Evolutionary conservation across 2,329 filamentous ascomycete species (phyloP).

Genomic region (Pseudocercospora macadamiae): DNA sequence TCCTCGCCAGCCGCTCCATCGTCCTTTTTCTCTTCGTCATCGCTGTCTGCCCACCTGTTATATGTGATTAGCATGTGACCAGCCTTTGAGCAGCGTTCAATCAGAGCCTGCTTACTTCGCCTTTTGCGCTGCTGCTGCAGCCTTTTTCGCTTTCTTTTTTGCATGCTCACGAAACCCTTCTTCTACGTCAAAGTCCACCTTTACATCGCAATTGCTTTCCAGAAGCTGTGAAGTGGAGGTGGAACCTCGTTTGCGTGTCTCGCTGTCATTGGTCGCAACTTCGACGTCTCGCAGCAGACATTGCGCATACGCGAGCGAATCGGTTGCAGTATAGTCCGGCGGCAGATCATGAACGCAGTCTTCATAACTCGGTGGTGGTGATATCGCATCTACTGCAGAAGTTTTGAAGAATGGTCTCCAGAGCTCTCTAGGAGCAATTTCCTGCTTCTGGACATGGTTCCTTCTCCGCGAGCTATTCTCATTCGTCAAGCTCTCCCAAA

Average conservation of each 20-base stretch:
- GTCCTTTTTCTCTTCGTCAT: constrained; percentile 52
- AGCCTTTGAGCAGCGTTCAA: too few relatives aligned
- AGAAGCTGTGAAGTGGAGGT: constrained; percentile 5
- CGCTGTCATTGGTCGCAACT: constrained; percentile 11
- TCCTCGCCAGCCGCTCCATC: constrained; percentile 36
- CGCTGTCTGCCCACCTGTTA: constrained; percentile 50
- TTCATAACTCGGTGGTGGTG: constrained; percentile 47
- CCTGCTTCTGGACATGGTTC: neutral
- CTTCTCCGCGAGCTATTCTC: constrained; percentile 7
- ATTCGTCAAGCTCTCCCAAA: constrained; percentile 29
- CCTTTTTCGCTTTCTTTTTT: constrained; percentile 55
- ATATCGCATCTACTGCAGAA: constrained; percentile 7
- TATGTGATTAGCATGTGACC: too few relatives aligned
- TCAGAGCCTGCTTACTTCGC: too few relatives aligned
- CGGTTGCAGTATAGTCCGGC: constrained; percentile 48
- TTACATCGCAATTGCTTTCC: constrained; percentile 29
- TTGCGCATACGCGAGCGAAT: constrained; percentile 20
- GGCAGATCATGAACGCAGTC: constrained; percentile 48
- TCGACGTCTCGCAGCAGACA: constrained; percentile 15
- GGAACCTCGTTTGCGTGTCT: constrained; percentile 10
- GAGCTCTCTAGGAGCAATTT: constrained; percentile 23
- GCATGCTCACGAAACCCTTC: constrained; percentile 55
- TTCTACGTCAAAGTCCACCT: constrained; percentile 62
- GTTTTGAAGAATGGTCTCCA: constrained; percentile 19
- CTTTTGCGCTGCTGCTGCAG: constrained; percentile 41